phyloP scores from a whole-genome alignment of 2,329 filamentous ascomycete species.

The Penicillium sp. region DNA sequence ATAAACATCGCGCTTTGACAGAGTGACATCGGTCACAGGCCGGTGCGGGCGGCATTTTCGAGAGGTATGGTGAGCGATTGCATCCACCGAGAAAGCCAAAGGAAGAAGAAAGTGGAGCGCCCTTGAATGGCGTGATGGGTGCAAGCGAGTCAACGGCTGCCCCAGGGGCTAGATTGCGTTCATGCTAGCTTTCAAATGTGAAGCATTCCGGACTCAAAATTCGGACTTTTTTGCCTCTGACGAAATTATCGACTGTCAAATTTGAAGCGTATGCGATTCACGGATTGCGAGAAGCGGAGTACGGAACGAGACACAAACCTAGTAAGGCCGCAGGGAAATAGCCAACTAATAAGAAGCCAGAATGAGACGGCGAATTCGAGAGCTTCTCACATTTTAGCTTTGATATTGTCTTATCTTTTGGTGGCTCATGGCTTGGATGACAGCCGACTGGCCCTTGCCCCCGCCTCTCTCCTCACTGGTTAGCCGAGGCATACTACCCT shows the following conservation, averaged over 20 bases:
- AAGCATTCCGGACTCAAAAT: not conserved
- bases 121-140: not conserved
- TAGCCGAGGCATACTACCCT: slow-evolving; percentile 7
- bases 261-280: not conserved
- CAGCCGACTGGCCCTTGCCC: not conserved
- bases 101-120: not conserved
- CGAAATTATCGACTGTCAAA: not conserved
- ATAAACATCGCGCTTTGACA: slow-evolving; percentile 6
- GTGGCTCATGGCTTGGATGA: not conserved
- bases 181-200: not conserved
- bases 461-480: slow-evolving; percentile 4
- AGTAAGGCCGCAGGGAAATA: not conserved
- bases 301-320: not conserved
- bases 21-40: slow-evolving; percentile 13
- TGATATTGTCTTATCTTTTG: not conserved
- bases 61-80: not conserved
- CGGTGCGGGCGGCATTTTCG: slow-evolving; percentile 6
- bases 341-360: slow-evolving; percentile 8
- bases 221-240: not conserved
- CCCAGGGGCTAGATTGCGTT: not conserved
- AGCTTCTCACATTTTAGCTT: not conserved
- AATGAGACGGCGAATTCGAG: slow-evolving; percentile 11
- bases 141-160: not conserved
- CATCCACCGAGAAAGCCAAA: not conserved
- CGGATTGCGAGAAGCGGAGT: not conserved